phyloP scores from a whole-genome alignment of 306 rosid species.

The Cyamopsis tetragonoloba region DNA sequence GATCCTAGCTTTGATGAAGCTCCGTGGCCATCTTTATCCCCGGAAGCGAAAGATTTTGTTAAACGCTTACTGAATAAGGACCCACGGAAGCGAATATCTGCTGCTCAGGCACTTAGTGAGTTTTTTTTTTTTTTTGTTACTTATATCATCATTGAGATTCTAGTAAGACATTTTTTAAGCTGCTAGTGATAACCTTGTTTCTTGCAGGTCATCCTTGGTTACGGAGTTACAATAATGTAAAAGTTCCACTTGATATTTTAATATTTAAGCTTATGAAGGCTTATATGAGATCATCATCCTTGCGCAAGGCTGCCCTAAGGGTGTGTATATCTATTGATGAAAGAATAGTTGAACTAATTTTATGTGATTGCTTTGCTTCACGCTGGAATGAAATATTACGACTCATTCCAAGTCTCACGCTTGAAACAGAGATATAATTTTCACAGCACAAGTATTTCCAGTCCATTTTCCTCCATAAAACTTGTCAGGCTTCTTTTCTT shows the following conservation, averaged over 20 bases:
- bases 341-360: constrained; percentile 8
- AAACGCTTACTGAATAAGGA: constrained; percentile 87
- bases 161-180: constrained; percentile 15
- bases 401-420: neutral
- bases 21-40: constrained; percentile 91
- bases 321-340: constrained; percentile 44
- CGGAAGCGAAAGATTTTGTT: constrained; percentile 92
- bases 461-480: neutral
- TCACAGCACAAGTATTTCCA: neutral
- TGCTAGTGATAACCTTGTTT: constrained; percentile 25
- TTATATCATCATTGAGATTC: constrained; percentile 22
- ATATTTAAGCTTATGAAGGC: constrained; percentile 81
- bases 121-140: constrained; percentile 18
- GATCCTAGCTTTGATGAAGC: constrained; percentile 92
- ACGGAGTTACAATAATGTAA: constrained; percentile 57
- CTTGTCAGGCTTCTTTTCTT: neutral
- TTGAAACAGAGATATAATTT: neutral
- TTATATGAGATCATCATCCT: constrained; percentile 84
- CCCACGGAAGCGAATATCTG: constrained; percentile 91
- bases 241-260: constrained; percentile 80
- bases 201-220: constrained; percentile 98
- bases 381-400: constrained; percentile 14
- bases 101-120: constrained; percentile 95
- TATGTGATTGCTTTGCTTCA: neutral
- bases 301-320: constrained; percentile 99